Evolutionary conservation across 345 rosid genomes (phyloP), one percentile per base, ranked within the genome.

Genomic region (Citrus unshiu): DNA sequence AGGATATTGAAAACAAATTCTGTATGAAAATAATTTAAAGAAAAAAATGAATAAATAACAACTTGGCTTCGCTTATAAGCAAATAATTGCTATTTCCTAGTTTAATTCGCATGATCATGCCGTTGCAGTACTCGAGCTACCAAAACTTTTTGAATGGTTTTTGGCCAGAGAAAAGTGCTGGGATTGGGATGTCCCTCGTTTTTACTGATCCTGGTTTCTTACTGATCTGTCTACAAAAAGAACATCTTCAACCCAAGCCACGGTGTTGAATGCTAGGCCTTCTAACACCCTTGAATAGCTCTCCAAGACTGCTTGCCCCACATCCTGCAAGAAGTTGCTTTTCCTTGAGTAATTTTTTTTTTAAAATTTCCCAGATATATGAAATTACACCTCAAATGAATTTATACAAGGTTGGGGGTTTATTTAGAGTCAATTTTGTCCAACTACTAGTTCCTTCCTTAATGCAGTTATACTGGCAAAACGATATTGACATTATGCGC

Each of bases 161-260:
- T 59, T 22, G 29, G 27, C 51, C 19, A 14, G 57, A 73, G 62
- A 43, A 39, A 70, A 75, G 62, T 54, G 19, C 21, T 61, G 67
- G 72, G 79, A 56, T 67, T 40, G 72, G 80, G 79, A 66, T 65
- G 60, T 80, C 68, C 25, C 34, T 7, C 4, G 67, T 51, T 40
- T 57, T 79, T 85, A 85, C 71, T 81, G 75, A 16, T 85, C 87
- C 81, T 85, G 86, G 75, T 71, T 87, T 82, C 88, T 87, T 74
- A 84, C 83, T 37, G 93, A 80, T 83, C 76, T 87, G 77, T 92
- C 95, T 54, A 87, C 97, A 80, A 83, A 85, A 64, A 93, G 87
- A 78, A 95, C 98, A 87, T 95, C 98, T 62, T 92, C 97, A 73
- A 92, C 91, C 98, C 98, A 89, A 34, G 98, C 90, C 4, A 93